phyloP scores from a whole-genome alignment of 2,329 filamentous ascomycete genomes.

The Pseudomassariella vexata region DNA sequence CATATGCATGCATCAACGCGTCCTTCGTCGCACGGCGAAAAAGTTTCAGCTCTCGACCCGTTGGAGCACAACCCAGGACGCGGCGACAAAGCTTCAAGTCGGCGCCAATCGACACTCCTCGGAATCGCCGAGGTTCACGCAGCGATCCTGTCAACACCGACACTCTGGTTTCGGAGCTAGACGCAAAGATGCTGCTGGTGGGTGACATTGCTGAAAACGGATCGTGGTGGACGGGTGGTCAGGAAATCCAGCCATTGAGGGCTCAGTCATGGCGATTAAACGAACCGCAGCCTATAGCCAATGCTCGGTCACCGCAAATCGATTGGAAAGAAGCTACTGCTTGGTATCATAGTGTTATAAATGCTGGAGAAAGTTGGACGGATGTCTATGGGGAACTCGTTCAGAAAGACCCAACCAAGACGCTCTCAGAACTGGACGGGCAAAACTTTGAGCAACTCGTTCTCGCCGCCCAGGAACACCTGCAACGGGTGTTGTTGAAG shows the following conservation, averaged over 20 bases:
- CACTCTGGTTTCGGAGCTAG: constrained; percentile 53
- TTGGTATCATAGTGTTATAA: constrained; percentile 69
- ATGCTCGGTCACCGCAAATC: constrained; percentile 59
- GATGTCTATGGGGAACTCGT: constrained; percentile 50
- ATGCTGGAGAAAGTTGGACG: constrained; percentile 63
- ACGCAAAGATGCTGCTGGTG: constrained; percentile 68
- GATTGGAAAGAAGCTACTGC: constrained; percentile 66
- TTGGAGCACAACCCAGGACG: too few species aligned
- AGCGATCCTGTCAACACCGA: too few species aligned
- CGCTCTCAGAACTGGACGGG: constrained; percentile 28
- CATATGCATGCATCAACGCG: constrained; percentile 66
- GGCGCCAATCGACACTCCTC: too few species aligned
- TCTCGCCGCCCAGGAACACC: constrained; percentile 58
- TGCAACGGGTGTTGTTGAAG: constrained; percentile 67
- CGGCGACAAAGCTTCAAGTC: too few species aligned
- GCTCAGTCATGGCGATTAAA: constrained; percentile 27
- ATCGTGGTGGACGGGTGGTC: constrained; percentile 70
- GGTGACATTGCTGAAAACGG: constrained; percentile 78
- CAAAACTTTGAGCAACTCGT: constrained; percentile 40
- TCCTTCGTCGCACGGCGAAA: constrained; percentile 60
- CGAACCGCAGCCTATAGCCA: constrained; percentile 37
- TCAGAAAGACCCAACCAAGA: constrained; percentile 23
- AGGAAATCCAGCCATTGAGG: constrained; percentile 30
- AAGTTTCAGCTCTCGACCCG: constrained; percentile 21
- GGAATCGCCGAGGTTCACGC: too few species aligned